Percentiles rank a stretch among this genome's conserved stretches.
phyloP scores from a whole-genome alignment of 768 basidiomycete species.

The Albatrellus ellisii region DNA sequence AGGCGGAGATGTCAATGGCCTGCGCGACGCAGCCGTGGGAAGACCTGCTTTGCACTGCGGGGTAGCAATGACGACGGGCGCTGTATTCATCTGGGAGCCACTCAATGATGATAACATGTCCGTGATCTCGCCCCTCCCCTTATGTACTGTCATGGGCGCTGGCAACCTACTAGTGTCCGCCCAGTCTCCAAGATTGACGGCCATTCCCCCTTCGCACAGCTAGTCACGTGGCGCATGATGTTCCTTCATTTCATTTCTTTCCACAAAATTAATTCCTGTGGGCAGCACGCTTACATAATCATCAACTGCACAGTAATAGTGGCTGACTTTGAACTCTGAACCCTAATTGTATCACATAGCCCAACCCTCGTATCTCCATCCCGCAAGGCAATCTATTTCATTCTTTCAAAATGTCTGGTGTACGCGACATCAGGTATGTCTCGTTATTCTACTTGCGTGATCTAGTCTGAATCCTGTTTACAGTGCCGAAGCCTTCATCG shows the following conservation, averaged over 20 bases:
- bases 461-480: background rate
- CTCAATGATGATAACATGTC: no score
- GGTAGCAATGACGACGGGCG: no score
- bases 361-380: constrained; percentile 1
- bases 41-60: no score
- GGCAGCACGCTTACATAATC: constrained; percentile 7
- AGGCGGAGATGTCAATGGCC: background rate
- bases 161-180: no score
- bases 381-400: constrained; percentile 1
- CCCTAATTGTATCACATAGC: constrained; percentile 6
- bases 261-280: background rate
- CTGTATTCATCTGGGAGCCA: no score
- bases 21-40: background rate
- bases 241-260: background rate
- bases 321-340: constrained; percentile 8
- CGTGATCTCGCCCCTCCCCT: no score
- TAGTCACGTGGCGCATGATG: background rate
- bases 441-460: background rate
- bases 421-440: constrained; percentile 32
- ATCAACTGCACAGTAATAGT: constrained; percentile 12
- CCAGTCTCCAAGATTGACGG: no score
- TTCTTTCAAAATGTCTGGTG: constrained; percentile 29
- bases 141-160: no score
- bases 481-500: constrained; percentile 90
- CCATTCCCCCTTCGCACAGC: background rate